Evolutionary conservation across 768 basidiomycete genomes (phyloP).

Genomic region (Fomitopsis serialis): DNA sequence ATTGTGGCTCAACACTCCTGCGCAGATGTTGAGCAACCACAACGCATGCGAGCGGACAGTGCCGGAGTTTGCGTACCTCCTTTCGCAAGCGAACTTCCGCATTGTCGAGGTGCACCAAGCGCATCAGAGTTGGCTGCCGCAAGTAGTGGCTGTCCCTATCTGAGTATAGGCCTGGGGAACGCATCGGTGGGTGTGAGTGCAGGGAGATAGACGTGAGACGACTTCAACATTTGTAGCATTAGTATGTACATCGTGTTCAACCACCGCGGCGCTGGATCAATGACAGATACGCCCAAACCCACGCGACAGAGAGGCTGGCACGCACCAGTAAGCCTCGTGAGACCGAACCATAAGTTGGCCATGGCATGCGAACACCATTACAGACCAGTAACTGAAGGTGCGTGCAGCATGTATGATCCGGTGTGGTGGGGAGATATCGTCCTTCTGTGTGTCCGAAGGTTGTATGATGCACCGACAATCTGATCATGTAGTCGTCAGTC

Average conservation of each 20-base stretch:
- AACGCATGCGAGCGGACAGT: conserved; percentile 8
- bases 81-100: background rate
- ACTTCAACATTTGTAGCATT: background rate
- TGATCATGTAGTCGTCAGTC: background rate
- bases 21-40: conserved; percentile 7
- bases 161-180: background rate
- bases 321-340: no score
- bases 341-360: no score
- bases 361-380: no score
- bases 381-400: no score
- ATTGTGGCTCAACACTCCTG: background rate
- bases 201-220: background rate
- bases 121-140: conserved; percentile 5
- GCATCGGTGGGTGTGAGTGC: background rate
- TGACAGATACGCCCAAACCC: no score
- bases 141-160: conserved; percentile 5
- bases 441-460: no score
- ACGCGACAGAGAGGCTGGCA: no score
- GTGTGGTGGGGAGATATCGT: no score
- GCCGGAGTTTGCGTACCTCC: conserved; percentile 1
- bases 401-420: no score
- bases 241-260: background rate
- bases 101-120: conserved; percentile 4
- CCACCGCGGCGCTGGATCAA: background rate
- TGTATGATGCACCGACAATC: background rate